Evolutionary conservation across 1,284 basidiomycete species (phyloP).

Genomic region (Naganishia liquefaciens): DNA sequence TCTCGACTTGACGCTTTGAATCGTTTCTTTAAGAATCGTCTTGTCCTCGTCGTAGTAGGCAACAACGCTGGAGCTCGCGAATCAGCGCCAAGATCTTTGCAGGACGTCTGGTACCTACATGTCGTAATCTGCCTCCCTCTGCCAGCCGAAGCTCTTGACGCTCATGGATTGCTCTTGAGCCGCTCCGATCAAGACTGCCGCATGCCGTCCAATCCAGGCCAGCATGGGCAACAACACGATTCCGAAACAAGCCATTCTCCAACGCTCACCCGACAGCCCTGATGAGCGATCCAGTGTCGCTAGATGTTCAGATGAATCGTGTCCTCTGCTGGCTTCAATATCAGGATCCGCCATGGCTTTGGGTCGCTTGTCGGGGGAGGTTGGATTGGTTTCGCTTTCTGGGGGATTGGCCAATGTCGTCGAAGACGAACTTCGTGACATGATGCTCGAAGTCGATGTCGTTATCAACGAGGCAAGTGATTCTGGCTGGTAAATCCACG

Average conservation of each 20-base stretch:
- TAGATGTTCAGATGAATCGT: no score
- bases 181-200: neutral
- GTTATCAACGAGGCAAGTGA: neutral
- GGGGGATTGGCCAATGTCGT: neutral
- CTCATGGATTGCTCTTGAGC: constrained; percentile 5
- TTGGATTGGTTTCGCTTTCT: no score
- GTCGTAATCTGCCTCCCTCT: constrained; percentile 28
- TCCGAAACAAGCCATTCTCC: neutral
- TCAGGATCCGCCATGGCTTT: no score
- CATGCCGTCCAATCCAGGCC: constrained; percentile 11
- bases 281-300: neutral
- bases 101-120: constrained; percentile 11
- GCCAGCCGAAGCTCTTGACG: constrained; percentile 18
- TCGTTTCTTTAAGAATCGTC: constrained; percentile 34
- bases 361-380: no score
- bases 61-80: constrained; percentile 37
- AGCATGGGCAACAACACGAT: constrained; percentile 8
- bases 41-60: constrained; percentile 44
- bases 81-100: constrained; percentile 2
- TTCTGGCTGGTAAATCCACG: neutral
- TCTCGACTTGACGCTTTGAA: constrained; percentile 33
- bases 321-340: no score
- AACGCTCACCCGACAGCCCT: neutral
- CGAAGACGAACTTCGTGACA: neutral
- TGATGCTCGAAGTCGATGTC: no score